Base-by-base conservation (phyloP, 257 asterid species). In the Penstemon davidsonii region DNA sequence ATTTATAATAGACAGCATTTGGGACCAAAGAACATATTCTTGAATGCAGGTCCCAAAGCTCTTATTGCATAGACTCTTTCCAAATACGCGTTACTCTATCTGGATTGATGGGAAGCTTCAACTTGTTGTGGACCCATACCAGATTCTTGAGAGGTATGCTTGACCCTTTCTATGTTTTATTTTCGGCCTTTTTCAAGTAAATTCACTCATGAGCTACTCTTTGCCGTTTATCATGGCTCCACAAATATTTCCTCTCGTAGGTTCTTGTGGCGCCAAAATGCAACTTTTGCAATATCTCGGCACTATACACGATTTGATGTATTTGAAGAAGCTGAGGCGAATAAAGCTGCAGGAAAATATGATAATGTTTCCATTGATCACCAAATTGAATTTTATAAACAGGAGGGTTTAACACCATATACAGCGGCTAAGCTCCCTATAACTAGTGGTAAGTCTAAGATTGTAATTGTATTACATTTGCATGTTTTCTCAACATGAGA, bases 51-150 rank as follows among this genome's bases (percentile, higher is more conserved):
- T 91, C 65, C 98, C 99, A 42, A 94, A 94, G 84, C 93, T 94
- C 68, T 82, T 94, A 69, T 68, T 88, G 73, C 99, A 94, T 72
- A 84, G 99, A 75, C 96, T 94, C 70, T 91, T 94, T 76, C 95
- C 97, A 37, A 94, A 88, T 60, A 80, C 88, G 55, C 86, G 97
- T 50, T 91, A 72, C 80, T 94, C 99, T 62, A 76, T 94, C 72
- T 94, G 99, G 99, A 84, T 94, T 70, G 99, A 94, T 75, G 98
- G 95, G 64, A 94, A 94, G 82, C 98, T 94, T 68, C 86, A 84
- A 83, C 99, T 94, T 33, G 85, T 88, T 68, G 91, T 80, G 76
- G 98, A 94, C 75, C 99, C 99, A 44, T 91, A 87, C 85, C 99
- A 86, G 79, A 73, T 90, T 76, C 96, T 94, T 60, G 99, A 94